phyloP scores from a whole-genome alignment of 306 rosid genomes.

The Sesbania bispinosa region DNA sequence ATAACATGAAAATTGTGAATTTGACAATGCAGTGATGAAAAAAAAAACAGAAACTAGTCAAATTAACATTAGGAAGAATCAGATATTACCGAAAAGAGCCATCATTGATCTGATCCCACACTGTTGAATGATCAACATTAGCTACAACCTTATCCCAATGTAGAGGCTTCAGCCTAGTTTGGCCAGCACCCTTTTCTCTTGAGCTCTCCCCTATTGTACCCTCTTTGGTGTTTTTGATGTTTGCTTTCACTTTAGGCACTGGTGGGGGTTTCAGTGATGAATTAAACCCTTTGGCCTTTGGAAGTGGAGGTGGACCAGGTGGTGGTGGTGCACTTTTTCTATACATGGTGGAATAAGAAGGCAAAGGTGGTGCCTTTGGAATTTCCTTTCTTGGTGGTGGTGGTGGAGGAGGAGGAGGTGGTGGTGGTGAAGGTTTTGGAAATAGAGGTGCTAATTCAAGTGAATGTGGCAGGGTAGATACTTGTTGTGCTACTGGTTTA shows the following conservation, averaged over 20 bases:
- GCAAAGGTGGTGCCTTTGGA: conserved; percentile 22
- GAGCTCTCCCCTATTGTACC: conserved; percentile 33
- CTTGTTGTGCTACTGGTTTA: conserved; percentile 22
- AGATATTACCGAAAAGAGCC: conserved; percentile 75
- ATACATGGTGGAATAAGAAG: too few relatives aligned
- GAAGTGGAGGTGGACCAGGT: conserved; percentile 37
- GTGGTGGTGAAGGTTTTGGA: conserved; percentile 28
- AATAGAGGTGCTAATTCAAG: not conserved
- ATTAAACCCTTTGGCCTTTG: conserved; percentile 29
- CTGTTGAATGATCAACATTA: conserved; percentile 73
- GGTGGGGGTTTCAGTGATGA: conserved; percentile 47
- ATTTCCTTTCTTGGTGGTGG: not conserved
- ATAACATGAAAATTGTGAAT: not conserved
- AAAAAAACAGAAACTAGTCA: not conserved
- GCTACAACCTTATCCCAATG: conserved; percentile 93
- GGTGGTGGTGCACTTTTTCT: not conserved
- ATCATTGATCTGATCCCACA: conserved; percentile 79
- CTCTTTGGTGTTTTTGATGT: conserved; percentile 21
- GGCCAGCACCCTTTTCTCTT: conserved; percentile 25
- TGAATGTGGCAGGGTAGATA: not conserved
- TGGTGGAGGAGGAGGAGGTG: conserved; percentile 23
- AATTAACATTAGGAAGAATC: not conserved
- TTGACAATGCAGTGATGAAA: not conserved
- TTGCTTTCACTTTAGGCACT: conserved; percentile 37
- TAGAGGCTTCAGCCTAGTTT: conserved; percentile 67